Percentiles rank a stretch among this genome's conserved stretches.
phyloP scores from a whole-genome alignment of 306 rosid genomes.

The Benincasa hispida region DNA sequence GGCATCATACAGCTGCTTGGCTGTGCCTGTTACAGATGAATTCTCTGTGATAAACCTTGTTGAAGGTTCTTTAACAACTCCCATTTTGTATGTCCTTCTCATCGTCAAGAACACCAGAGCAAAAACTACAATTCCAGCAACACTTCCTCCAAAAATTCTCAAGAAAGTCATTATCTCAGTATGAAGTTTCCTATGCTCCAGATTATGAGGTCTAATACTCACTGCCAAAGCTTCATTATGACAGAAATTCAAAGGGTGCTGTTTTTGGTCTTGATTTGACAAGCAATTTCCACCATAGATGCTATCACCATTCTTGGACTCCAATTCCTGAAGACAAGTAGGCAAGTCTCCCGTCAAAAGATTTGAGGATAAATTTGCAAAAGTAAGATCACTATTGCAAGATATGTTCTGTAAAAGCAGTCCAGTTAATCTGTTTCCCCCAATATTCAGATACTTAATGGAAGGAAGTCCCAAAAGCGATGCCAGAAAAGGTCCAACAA shows the following conservation, averaged over 20 bases:
- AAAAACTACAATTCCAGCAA: conserved; percentile 35
- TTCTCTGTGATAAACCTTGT: conserved; percentile 44
- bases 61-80: conserved; percentile 17
- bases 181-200: conserved; percentile 18
- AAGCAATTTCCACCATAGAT: conserved; percentile 56
- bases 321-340: conserved; percentile 33
- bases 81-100: conserved; percentile 20
- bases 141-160: conserved; percentile 36
- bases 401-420: conserved; percentile 41
- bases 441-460: conserved; percentile 51
- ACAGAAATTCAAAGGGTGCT: conserved; percentile 43
- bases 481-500: conserved; percentile 66
- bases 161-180: conserved; percentile 34
- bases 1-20: conserved; percentile 83
- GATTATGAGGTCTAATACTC: conserved; percentile 26
- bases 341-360: conserved; percentile 73
- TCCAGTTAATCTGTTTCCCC: conserved; percentile 72
- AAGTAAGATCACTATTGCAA: conserved; percentile 51
- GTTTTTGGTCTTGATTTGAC: conserved; percentile 31
- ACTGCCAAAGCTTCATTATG: conserved; percentile 86
- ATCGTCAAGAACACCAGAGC: conserved; percentile 43
- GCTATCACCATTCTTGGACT: conserved; percentile 21
- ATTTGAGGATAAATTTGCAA: conserved; percentile 73
- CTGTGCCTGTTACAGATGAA: conserved; percentile 46
- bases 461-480: conserved; percentile 60